These are phyloP conservation scores for Lipomyces yarrowii DNA, from an alignment of 1,139 yeast genomes.

Conservation along the genomic window DNA sequence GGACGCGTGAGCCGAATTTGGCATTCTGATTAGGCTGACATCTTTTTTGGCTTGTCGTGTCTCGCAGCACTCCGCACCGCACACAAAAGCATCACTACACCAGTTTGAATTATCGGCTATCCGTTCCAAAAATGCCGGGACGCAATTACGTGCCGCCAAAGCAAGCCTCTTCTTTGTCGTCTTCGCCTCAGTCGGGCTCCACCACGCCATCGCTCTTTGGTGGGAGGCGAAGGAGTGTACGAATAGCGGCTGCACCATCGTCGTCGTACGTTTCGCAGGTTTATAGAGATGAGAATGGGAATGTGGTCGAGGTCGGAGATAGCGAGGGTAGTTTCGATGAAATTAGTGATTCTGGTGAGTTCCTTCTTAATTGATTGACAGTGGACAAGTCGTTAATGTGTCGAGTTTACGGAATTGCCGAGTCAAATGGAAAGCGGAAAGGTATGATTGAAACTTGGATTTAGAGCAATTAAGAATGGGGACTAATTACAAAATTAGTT, in stretches of 20 bases:
- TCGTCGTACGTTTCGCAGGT: not conserved
- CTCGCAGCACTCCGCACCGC: not conserved
- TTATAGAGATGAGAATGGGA: conserved; percentile 1
- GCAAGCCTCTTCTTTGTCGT: conserved; percentile 2
- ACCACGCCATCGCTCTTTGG: conserved; percentile 2
- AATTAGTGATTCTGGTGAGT: not conserved
- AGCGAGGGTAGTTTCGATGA: not conserved
- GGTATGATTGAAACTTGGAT: not conserved
- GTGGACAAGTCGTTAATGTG: not conserved
- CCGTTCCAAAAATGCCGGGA: not conserved
- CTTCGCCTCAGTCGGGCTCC: not conserved
- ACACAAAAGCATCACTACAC: not conserved
- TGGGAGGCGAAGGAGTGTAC: conserved; percentile 8
- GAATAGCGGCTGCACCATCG: not conserved
- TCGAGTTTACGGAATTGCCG: not conserved
- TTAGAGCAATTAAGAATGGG: not conserved
- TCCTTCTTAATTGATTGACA: not conserved
- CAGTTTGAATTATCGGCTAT: not conserved
- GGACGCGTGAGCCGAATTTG: conserved; percentile 17
- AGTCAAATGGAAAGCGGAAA: not conserved
- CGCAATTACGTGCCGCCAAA: not conserved
- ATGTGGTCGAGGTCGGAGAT: conserved; percentile 9
- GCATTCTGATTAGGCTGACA: conserved; percentile 10
- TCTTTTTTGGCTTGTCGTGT: not conserved
- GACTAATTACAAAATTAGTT: not conserved